Conservation (phyloP, 202 grass and related monocot genomes). For the Schoenoplectus triqueter region DNA sequence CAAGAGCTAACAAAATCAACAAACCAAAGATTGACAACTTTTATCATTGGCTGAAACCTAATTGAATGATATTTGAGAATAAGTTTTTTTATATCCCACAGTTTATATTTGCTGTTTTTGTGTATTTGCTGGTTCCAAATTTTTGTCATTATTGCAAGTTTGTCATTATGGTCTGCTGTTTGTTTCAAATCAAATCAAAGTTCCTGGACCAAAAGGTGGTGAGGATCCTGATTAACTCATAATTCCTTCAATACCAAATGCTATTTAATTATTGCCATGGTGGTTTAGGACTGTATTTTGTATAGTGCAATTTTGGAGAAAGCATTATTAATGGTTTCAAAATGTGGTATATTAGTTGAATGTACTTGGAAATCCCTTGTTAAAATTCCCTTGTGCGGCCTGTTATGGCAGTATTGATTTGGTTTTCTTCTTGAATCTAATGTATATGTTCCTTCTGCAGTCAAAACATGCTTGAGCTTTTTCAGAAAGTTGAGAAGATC, state of each 20-base stretch:
- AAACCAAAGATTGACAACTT: neutral
- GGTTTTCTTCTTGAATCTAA: constrained; percentile 3
- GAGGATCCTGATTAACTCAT: neutral
- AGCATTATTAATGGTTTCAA: neutral
- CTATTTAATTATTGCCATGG: neutral
- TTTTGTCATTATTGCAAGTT: neutral
- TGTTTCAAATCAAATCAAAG: neutral
- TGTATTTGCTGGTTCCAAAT: neutral
- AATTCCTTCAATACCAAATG: neutral
- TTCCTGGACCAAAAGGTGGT: constrained; percentile 3
- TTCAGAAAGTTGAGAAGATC: constrained; percentile 89
- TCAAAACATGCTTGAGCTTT: constrained; percentile 98
- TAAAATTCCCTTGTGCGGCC: neutral
- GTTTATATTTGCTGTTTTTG: neutral
- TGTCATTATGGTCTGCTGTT: neutral
- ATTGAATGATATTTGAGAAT: neutral
- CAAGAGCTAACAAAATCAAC: neutral
- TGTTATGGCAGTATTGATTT: constrained; percentile 10
- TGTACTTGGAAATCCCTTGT: neutral
- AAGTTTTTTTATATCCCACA: neutral
- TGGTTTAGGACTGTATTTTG: constrained; percentile 16
- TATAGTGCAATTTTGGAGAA: constrained; percentile 5
- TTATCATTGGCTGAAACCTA: neutral
- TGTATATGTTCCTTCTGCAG: constrained; percentile 51
- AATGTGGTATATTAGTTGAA: neutral